phyloP scores from a whole-genome alignment of 306 rosid genomes.

The Begonia masoniana region DNA sequence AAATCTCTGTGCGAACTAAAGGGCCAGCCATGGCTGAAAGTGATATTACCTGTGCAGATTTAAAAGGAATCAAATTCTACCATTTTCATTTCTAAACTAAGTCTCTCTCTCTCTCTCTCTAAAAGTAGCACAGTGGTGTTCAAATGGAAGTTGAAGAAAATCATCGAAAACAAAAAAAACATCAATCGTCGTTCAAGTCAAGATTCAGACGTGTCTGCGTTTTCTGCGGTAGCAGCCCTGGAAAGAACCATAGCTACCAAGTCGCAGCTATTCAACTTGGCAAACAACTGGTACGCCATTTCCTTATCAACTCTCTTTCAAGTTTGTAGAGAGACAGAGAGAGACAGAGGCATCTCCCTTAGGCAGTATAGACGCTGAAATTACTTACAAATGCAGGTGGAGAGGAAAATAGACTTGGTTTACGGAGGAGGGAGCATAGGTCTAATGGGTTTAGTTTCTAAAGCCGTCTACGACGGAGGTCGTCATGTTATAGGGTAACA shows the following conservation, averaged over 20 bases:
- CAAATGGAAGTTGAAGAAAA: neutral
- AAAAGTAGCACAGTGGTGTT: neutral
- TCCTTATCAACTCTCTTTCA: neutral
- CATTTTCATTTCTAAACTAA: constrained; percentile 16
- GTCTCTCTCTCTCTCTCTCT: constrained; percentile 4
- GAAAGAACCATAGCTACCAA: constrained; percentile 71
- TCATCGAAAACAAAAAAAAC: constrained; percentile 13
- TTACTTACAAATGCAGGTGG: constrained; percentile 38
- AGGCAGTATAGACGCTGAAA: neutral
- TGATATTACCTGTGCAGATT: neutral
- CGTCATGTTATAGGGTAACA: constrained; percentile 92
- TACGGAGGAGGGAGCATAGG: constrained; percentile 99
- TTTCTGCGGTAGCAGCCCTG: constrained; percentile 86
- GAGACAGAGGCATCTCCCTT: constrained; percentile 2
- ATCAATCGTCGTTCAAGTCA: constrained; percentile 22
- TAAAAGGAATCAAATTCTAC: constrained; percentile 17
- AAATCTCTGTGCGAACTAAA: neutral
- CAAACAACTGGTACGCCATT: constrained; percentile 42
- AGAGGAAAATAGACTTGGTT: constrained; percentile 82
- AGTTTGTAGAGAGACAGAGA: neutral
- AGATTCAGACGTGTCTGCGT: constrained; percentile 79
- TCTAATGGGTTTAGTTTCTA: constrained; percentile 77
- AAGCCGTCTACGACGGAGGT: constrained; percentile 84
- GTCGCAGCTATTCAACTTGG: constrained; percentile 78
- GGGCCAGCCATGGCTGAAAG: neutral